A percentile compares a stretch with the other conserved stretches of the same genome.
phyloP scores from a whole-genome alignment of 2,329 filamentous ascomycete genomes.

The Fusarium sp. region DNA sequence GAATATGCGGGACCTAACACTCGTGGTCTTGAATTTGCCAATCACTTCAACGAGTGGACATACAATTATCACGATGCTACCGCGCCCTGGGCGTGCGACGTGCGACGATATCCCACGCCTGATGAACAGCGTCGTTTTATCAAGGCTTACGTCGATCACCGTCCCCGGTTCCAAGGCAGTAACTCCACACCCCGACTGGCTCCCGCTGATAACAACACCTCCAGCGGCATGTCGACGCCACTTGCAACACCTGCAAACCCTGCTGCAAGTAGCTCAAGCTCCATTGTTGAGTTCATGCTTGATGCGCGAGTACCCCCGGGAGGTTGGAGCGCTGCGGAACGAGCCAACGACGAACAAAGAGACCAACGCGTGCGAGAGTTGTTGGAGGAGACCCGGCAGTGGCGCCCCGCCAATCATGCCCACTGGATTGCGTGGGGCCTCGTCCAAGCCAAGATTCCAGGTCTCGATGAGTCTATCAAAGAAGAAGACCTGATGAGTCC shows the following conservation, averaged over 20 bases:
- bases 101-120: slow-evolving; percentile 76
- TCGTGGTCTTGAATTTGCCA: slow-evolving; percentile 90
- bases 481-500: slow-evolving; percentile 51
- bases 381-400: slow-evolving; percentile 82
- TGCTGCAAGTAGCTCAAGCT: slow-evolving; percentile 63
- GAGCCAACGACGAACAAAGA: slow-evolving; percentile 69
- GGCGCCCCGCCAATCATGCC: slow-evolving; percentile 88
- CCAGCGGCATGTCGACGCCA: slow-evolving; percentile 50
- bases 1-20: slow-evolving; percentile 94
- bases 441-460: slow-evolving; percentile 89
- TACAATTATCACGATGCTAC: slow-evolving; percentile 92
- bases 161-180: slow-evolving; percentile 69
- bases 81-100: slow-evolving; percentile 75
- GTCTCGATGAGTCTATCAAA: slow-evolving; percentile 65
- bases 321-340: slow-evolving; percentile 66
- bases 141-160: slow-evolving; percentile 86
- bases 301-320: slow-evolving; percentile 74
- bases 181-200: slow-evolving; percentile 64
- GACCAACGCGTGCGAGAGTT: slow-evolving; percentile 78
- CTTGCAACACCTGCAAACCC: slow-evolving; percentile 50
- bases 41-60: slow-evolving; percentile 98
- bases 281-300: slow-evolving; percentile 80
- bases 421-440: slow-evolving; percentile 98
- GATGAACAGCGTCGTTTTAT: slow-evolving; percentile 90
- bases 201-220: slow-evolving; percentile 57